Evolutionary conservation across 2,329 filamentous ascomycete species (phyloP).

Genomic region (Aspergillus aculeatinus): DNA sequence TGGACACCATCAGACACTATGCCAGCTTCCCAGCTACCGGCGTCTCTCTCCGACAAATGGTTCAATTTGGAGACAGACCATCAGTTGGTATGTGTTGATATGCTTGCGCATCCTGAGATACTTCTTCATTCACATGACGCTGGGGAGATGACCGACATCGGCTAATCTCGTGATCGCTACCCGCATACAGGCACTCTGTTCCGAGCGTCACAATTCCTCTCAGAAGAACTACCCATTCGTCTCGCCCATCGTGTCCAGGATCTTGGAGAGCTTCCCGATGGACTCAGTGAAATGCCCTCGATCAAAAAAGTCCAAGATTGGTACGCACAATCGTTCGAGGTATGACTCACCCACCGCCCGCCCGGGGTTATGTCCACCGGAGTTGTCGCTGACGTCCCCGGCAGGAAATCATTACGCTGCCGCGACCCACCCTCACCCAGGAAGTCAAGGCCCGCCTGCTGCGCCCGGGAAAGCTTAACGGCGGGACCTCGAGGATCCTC

Average conservation of each 20-base stretch:
- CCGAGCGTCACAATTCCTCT: slow-evolving; percentile 95
- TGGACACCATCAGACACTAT: slow-evolving; percentile 97
- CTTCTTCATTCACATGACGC: slow-evolving; percentile 6
- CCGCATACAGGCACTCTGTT: slow-evolving; percentile 75
- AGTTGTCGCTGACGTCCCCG: slow-evolving; percentile 23
- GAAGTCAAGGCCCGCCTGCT: slow-evolving; percentile 79
- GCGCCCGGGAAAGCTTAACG: slow-evolving; percentile 48
- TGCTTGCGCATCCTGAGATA: background rate
- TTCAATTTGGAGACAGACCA: slow-evolving; percentile 93
- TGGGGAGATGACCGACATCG: background rate
- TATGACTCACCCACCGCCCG: slow-evolving; percentile 47
- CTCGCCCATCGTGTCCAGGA: slow-evolving; percentile 96
- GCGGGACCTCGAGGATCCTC: slow-evolving; percentile 65
- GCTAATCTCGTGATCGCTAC: slow-evolving; percentile 17
- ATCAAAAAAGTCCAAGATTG: slow-evolving; percentile 94
- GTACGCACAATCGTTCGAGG: slow-evolving; percentile 99
- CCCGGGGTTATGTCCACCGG: slow-evolving; percentile 1
- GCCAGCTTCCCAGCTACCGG: slow-evolving; percentile 95
- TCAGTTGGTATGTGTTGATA: slow-evolving; percentile 67
- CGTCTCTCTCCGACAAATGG: slow-evolving; percentile 96
- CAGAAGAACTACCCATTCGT: slow-evolving; percentile 95
- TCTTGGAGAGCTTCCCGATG: slow-evolving; percentile 86
- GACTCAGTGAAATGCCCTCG: slow-evolving; percentile 95
- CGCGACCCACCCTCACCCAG: slow-evolving; percentile 70
- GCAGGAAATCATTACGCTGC: slow-evolving; percentile 83